A percentile compares a stretch with the other conserved stretches of the same genome.
phyloP scores from a whole-genome alignment of 1,284 basidiomycete species.

The Retiboletus flavoniger region DNA sequence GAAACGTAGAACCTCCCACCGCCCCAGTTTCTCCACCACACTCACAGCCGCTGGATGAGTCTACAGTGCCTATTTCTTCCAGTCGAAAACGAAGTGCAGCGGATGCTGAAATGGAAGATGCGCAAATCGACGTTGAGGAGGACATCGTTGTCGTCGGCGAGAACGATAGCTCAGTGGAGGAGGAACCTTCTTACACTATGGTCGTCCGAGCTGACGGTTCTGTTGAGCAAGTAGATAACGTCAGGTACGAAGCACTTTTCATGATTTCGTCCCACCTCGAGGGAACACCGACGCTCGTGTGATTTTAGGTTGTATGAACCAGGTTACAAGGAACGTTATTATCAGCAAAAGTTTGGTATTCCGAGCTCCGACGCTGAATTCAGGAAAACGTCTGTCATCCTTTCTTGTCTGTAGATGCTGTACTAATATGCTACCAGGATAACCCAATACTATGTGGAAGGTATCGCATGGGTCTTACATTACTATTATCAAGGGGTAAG shows the following conservation, averaged over 20 bases:
- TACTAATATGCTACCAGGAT: slow-evolving; percentile 51
- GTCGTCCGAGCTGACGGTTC: slow-evolving; percentile 86
- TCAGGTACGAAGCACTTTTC: slow-evolving; percentile 61
- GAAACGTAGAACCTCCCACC: slow-evolving; percentile 24
- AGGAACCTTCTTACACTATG: slow-evolving; percentile 47
- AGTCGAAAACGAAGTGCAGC: slow-evolving; percentile 73
- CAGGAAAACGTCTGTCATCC: slow-evolving; percentile 61
- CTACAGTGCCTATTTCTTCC: slow-evolving; percentile 19
- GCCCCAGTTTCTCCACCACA: slow-evolving; percentile 10
- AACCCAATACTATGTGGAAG: slow-evolving; percentile 86
- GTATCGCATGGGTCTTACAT: slow-evolving; percentile 93
- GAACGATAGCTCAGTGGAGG: slow-evolving; percentile 46
- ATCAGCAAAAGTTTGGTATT: slow-evolving; percentile 89
- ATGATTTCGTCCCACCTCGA: background rate
- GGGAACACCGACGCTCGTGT: slow-evolving; percentile 17
- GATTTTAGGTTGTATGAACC: slow-evolving; percentile 81
- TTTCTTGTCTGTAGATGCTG: background rate
- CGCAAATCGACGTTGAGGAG: slow-evolving; percentile 40
- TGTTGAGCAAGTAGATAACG: slow-evolving; percentile 90
- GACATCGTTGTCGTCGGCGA: slow-evolving; percentile 47
- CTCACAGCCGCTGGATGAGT: slow-evolving; percentile 26
- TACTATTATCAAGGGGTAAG: slow-evolving; percentile 96
- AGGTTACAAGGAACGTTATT: slow-evolving; percentile 95
- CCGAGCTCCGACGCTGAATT: slow-evolving; percentile 73
- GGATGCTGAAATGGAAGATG: slow-evolving; percentile 58